These are phyloP conservation scores for Rosa hybrid DNA, from an alignment of 331 rosid species.

Conservation along the genomic window DNA sequence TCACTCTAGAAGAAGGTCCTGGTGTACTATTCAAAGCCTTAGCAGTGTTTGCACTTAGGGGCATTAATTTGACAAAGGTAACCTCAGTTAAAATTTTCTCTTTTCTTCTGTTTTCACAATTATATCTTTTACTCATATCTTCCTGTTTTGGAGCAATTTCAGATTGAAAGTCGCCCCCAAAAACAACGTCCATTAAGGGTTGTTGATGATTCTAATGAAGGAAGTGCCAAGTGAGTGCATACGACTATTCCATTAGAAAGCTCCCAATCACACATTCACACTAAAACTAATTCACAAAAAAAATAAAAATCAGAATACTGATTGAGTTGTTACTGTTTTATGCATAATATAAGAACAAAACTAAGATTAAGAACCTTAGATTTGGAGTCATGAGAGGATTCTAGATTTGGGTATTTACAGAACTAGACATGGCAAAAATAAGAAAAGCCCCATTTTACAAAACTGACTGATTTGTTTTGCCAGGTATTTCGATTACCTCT, in stretches of 20 bases:
- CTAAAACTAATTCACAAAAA: background rate
- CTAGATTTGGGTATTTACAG: background rate
- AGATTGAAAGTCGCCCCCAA: constrained; percentile 91
- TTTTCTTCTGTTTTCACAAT: background rate
- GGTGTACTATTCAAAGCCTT: constrained; percentile 89
- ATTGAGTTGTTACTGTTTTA: background rate
- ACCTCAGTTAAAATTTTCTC: constrained; percentile 9
- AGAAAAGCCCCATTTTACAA: background rate
- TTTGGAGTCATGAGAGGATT: constrained; percentile 1
- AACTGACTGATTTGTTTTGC: constrained; percentile 23
- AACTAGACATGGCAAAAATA: background rate
- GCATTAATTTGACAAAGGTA: constrained; percentile 78
- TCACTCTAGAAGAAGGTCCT: constrained; percentile 86
- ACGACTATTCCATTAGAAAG: background rate
- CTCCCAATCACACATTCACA: background rate
- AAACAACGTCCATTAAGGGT: constrained; percentile 70
- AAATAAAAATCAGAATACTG: background rate
- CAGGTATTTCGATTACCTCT: constrained; percentile 92
- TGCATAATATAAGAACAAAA: background rate
- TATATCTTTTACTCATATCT: constrained; percentile 10
- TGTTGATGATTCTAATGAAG: constrained; percentile 76
- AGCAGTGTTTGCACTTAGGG: constrained; percentile 79
- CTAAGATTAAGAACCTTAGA: background rate
- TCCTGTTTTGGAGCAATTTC: constrained; percentile 37
- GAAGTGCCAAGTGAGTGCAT: constrained; percentile 75